Percentiles rank a stretch among this genome's conserved stretches.
Evolutionary conservation across 2,329 filamentous ascomycete species (phyloP).

Genomic region (Ceratocystis huliohia): DNA sequence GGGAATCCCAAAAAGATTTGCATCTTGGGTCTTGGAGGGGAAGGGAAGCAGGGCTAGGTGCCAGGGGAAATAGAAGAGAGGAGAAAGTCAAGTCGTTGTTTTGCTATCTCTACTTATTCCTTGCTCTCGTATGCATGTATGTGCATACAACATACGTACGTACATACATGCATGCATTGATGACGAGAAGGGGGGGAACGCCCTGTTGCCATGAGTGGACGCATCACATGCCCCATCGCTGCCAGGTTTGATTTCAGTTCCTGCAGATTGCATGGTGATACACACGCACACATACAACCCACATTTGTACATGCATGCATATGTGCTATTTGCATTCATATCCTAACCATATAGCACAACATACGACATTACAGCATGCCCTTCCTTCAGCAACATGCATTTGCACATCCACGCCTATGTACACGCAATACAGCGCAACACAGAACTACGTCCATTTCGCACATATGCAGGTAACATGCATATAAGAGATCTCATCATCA

Average conservation of each 20-base stretch:
- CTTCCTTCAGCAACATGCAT: too few relatives aligned
- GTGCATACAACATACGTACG: too few relatives aligned
- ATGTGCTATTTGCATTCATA: neutral
- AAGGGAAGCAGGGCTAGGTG: neutral
- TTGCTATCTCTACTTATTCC: neutral
- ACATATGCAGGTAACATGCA: conserved; percentile 4
- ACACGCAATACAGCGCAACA: neutral
- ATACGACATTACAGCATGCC: neutral
- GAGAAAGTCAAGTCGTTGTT: neutral
- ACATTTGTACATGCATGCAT: neutral
- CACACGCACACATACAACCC: neutral
- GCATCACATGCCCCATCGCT: neutral
- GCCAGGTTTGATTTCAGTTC: conserved; percentile 4
- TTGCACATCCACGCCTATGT: neutral
- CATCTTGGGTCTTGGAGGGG: neutral
- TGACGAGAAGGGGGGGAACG: neutral
- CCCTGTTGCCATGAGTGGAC: neutral
- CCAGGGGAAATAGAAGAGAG: conserved; percentile 3
- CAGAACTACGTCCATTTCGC: neutral
- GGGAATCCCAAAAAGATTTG: conserved; percentile 2
- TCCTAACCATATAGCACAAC: neutral
- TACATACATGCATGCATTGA: neutral
- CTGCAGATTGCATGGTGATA: neutral
- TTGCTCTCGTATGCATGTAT: neutral
- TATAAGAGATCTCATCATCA: conserved; percentile 7